Conservation (phyloP, 805 yeast species). For the Hanseniaspora guilliermondii region DNA sequence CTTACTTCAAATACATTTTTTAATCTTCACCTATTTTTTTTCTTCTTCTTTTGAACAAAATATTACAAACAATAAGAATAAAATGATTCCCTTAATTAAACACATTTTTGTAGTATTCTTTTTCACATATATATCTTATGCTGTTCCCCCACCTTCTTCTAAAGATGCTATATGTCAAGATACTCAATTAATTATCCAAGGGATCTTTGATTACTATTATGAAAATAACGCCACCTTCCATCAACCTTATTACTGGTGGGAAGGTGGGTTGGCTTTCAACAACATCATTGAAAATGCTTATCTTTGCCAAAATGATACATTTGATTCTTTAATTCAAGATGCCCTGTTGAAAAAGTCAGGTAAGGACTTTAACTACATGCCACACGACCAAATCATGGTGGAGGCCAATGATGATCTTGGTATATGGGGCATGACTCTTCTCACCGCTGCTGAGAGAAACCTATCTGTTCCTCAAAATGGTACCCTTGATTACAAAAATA, state of each 20-base stretch:
- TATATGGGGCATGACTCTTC: conserved; percentile 88
- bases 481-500: background rate
- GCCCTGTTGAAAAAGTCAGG: conserved; percentile 61
- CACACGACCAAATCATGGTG: conserved; percentile 74
- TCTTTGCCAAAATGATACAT: conserved; percentile 57
- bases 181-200: conserved; percentile 24
- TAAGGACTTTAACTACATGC: conserved; percentile 64
- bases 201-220: conserved; percentile 55
- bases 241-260: conserved; percentile 77
- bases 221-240: conserved; percentile 57
- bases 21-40: no score
- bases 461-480: conserved; percentile 47
- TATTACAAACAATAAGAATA: background rate
- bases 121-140: background rate
- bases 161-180: background rate
- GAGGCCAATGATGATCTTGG: conserved; percentile 98
- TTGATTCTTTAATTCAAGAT: conserved; percentile 41
- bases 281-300: conserved; percentile 59
- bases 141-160: background rate
- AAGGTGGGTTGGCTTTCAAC: conserved; percentile 70
- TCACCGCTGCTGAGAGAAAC: conserved; percentile 84
- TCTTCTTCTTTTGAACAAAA: no score
- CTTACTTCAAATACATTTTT: no score
- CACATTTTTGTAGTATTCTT: background rate
- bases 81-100: background rate